Conservation (phyloP, 371 early-diverging fungal genomes). For the Actinomortierella wolfii region DNA sequence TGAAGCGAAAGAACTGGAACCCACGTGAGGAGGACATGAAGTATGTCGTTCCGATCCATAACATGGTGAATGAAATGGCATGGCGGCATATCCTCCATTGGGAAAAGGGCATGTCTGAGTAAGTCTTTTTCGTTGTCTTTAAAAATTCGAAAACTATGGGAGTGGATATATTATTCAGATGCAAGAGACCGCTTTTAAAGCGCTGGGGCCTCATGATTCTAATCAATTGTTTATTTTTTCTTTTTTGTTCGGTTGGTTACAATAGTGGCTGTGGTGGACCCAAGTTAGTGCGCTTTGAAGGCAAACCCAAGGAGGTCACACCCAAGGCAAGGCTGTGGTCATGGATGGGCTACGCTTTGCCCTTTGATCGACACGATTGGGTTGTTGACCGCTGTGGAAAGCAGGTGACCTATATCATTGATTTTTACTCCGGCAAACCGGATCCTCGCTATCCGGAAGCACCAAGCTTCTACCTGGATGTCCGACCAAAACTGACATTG, state of each 20-base stretch:
- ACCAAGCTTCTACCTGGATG: constrained; percentile 86
- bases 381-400: constrained; percentile 93
- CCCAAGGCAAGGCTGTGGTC: constrained; percentile 82
- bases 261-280: constrained; percentile 68
- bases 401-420: constrained; percentile 91
- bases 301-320: constrained; percentile 81
- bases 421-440: constrained; percentile 85
- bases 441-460: constrained; percentile 61
- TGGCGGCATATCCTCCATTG: constrained; percentile 92
- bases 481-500: constrained; percentile 65
- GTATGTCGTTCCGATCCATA: constrained; percentile 85
- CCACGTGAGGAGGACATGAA: constrained; percentile 75
- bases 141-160: neutral
- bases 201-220: neutral
- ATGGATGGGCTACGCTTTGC: constrained; percentile 74
- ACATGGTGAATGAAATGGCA: constrained; percentile 90
- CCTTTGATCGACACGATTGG: constrained; percentile 99
- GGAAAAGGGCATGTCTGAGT: constrained; percentile 76
- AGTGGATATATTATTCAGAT: no score
- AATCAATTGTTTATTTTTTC: neutral
- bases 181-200: neutral
- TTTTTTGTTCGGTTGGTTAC: constrained; percentile 1
- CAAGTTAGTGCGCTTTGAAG: constrained; percentile 84
- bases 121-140: constrained; percentile 22
- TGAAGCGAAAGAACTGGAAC: constrained; percentile 88